A percentile compares a stretch with the other conserved stretches of the same genome.
Conservation (phyloP, 805 yeast species). For the Starmerella stigmatis region DNA sequence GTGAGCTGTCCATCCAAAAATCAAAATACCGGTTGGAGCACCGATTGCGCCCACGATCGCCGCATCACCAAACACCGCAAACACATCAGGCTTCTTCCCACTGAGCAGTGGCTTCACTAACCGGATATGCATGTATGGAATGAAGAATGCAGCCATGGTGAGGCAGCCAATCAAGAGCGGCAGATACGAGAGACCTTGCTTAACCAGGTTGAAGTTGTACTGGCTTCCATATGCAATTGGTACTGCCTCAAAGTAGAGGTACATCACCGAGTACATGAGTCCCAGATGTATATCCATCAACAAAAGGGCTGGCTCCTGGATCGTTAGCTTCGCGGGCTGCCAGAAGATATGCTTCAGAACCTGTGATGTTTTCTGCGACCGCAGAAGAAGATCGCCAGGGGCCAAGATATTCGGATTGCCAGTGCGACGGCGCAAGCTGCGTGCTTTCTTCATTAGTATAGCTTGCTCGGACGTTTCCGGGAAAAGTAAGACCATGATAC, state of each 20-base stretch:
- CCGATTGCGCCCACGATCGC: conserved; percentile 36
- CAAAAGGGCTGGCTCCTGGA: conserved; percentile 46
- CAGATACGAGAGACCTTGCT: conserved; percentile 39
- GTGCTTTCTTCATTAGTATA: conserved; percentile 40
- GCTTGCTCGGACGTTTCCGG: conserved; percentile 44
- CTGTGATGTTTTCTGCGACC: not conserved
- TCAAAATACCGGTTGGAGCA: conserved; percentile 44
- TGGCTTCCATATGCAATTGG: conserved; percentile 43
- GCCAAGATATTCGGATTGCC: no score
- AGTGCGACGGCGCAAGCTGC: conserved; percentile 39
- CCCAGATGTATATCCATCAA: conserved; percentile 44
- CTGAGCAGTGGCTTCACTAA: conserved; percentile 4
- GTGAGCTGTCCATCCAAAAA: conserved; percentile 49
- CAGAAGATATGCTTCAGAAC: conserved; percentile 19
- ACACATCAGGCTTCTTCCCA: not conserved
- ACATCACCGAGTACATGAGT: conserved; percentile 42
- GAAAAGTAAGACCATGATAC: conserved; percentile 34
- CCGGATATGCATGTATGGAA: conserved; percentile 6
- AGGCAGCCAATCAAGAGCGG: conserved; percentile 39
- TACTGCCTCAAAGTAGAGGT: conserved; percentile 51
- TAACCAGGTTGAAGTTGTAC: conserved; percentile 40
- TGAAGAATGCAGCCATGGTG: conserved; percentile 29
- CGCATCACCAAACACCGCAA: conserved; percentile 18
- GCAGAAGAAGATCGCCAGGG: not conserved
- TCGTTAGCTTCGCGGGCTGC: conserved; percentile 38